These are phyloP conservation scores for Exsudoporus frostii DNA, from an alignment of 768 basidiomycete species.

Conservation along the genomic window DNA sequence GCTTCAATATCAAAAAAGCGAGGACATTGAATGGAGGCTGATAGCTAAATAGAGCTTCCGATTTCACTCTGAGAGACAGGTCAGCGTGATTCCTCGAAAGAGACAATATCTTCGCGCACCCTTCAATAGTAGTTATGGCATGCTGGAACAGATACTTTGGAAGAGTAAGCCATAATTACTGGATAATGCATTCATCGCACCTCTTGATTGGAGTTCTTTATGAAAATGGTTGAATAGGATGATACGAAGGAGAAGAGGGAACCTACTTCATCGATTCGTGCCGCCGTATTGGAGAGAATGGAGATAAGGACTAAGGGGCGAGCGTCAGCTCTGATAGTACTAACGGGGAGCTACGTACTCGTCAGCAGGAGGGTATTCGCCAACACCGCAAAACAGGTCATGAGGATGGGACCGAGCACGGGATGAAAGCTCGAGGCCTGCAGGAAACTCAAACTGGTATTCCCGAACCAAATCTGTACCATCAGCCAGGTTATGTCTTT, in stretches of 20 bases:
- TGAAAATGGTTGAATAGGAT: background rate
- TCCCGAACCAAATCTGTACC: conserved; percentile 87
- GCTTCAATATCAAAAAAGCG: conserved; percentile 78
- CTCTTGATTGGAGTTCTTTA: conserved; percentile 59
- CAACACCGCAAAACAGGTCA: conserved; percentile 76
- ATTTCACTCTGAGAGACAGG: conserved; percentile 60
- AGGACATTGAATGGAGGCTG: conserved; percentile 87
- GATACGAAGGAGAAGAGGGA: background rate
- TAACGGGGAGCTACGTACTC: conserved; percentile 45
- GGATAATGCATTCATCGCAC: conserved; percentile 26
- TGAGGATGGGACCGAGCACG: conserved; percentile 72
- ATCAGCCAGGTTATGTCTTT: conserved; percentile 76
- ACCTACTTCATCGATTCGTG: conserved; percentile 62
- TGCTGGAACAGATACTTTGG: conserved; percentile 81
- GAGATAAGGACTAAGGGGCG: conserved; percentile 63
- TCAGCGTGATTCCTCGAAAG: conserved; percentile 4
- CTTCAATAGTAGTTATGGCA: conserved; percentile 84
- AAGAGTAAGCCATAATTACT: conserved; percentile 13
- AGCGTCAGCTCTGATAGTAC: conserved; percentile 2
- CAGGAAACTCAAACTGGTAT: conserved; percentile 58
- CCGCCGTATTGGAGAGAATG: conserved; percentile 87
- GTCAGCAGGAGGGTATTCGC: conserved; percentile 78
- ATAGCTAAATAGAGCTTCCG: conserved; percentile 88
- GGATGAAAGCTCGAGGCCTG: conserved; percentile 61
- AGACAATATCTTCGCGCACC: conserved; percentile 39